Base-by-base conservation (phyloP, 768 basidiomycete genomes). In the Serendipita indica region DNA sequence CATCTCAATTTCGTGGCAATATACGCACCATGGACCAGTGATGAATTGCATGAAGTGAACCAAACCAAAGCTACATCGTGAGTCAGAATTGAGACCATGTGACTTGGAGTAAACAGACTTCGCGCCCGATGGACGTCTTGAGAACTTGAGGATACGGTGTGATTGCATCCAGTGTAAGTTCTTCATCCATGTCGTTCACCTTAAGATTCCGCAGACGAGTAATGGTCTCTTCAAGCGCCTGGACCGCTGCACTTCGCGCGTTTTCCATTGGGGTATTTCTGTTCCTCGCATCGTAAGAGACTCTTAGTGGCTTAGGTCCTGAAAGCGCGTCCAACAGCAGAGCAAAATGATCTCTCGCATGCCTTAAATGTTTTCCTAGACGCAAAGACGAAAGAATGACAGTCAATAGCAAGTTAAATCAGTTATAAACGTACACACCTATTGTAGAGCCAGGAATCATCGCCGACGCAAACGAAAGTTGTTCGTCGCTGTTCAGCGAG, bases 401-500 rank as follows among this genome's bases (percentile, higher is more conserved):
- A 58, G 54, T 16, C 39, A 3, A 58, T 64, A 34, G 34, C 20
- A 4, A 3, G 39, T 18, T 3, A 33, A 57, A 57, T 13, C 4
- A 3, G 46, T 10, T 4, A n/a, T 27, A 6, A 28, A 46, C n/a
- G 10, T 16, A 20, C 68, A 60, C 69, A 87, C 88, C 88, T 60
- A 91, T 91, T 3, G 89, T 89, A 7, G 87, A 89, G 14, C 89
- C 89, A n/a, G 87, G 86, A 57, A 91, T 75, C 65, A 78, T 81
- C 66, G 79, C 76, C n/a, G 87, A 89, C 58, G 77, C 73, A 14
- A 75, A 73, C 12, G 74, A 78, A 57, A 91, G 76, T 67, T 89
- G 86, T 14, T 79, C 78, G 65, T 90, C 82, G 10, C 78, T 74
- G 13, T 74, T 77, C 57, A 91, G 72, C 61, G 79, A 71, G 52